A percentile compares a stretch with the other conserved stretches of the same genome.
Conservation (phyloP, 805 yeast species). For the Metschnikowia drakensbergensis region DNA sequence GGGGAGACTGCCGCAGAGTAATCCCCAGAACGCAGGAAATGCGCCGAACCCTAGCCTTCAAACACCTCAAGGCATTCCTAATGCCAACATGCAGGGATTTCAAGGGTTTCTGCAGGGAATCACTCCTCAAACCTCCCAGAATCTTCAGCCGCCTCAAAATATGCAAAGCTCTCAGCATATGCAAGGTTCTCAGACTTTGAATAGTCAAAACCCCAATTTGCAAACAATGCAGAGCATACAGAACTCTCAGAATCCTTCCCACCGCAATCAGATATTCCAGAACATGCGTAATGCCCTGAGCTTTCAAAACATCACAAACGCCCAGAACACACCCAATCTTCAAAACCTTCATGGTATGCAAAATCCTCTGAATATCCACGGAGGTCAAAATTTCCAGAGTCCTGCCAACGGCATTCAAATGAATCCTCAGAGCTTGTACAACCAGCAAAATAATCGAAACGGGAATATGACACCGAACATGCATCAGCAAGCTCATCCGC, state of each 20-base stretch:
- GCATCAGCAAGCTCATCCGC: conserved; percentile 8
- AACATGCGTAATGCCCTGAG: conserved; percentile 2
- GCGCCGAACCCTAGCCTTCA: neutral
- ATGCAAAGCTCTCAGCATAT: conserved; percentile 1
- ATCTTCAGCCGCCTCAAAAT: conserved; percentile 11
- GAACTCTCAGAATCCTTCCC: conserved; percentile 4
- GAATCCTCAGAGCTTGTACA: conserved; percentile 1
- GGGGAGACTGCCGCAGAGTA: conserved; percentile 4
- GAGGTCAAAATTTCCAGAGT: neutral
- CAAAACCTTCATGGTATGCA: conserved; percentile 2
- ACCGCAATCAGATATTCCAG: neutral
- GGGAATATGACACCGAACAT: conserved; percentile 1
- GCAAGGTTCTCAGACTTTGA: neutral
- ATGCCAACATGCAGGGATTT: neutral
- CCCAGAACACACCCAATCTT: neutral
- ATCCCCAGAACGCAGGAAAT: conserved; percentile 7
- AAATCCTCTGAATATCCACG: conserved; percentile 1
- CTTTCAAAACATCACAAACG: neutral
- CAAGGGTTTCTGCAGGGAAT: conserved; percentile 1
- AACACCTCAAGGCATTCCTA: conserved; percentile 2
- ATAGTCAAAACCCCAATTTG: conserved; percentile 1
- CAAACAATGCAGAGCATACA: conserved; percentile 8
- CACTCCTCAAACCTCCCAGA: conserved; percentile 7
- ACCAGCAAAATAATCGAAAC: neutral
- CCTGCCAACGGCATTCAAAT: neutral